phyloP scores from a whole-genome alignment of 305 asterid species.

The Fraxinus sp. region DNA sequence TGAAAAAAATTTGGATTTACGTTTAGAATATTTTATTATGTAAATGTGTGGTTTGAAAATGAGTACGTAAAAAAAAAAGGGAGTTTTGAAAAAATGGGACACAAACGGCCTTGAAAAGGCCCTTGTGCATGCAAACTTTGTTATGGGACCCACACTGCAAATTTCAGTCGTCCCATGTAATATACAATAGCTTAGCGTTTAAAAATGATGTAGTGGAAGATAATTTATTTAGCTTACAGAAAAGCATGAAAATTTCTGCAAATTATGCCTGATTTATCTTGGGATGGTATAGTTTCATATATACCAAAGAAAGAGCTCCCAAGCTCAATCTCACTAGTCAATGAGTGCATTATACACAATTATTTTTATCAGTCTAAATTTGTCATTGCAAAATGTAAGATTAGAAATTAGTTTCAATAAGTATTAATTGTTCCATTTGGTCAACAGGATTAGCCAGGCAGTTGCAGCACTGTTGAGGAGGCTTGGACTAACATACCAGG shows the following conservation, averaged over 20 bases:
- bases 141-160: neutral
- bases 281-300: conserved; percentile 2
- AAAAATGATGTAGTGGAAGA: conserved; percentile 11
- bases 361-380: conserved; percentile 2
- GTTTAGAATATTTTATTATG: no score
- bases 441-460: conserved; percentile 76
- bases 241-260: neutral
- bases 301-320: neutral
- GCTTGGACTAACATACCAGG: conserved; percentile 68
- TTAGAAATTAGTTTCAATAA: neutral
- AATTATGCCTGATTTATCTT: conserved; percentile 6
- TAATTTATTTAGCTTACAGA: neutral
- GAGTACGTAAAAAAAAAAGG: no score
- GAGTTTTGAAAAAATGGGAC: no score
- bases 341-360: neutral
- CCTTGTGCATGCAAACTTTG: conserved; percentile 1
- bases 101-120: neutral
- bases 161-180: neutral
- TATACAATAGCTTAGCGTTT: neutral
- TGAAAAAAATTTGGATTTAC: no score
- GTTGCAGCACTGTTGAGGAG: conserved; percentile 79
- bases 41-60: no score
- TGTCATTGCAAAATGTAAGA: neutral
- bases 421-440: conserved; percentile 28
- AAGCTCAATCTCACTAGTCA: neutral